These are phyloP conservation scores for Cyberlindnera maclurae DNA, from an alignment of 805 yeast species.

Conservation along the genomic window DNA sequence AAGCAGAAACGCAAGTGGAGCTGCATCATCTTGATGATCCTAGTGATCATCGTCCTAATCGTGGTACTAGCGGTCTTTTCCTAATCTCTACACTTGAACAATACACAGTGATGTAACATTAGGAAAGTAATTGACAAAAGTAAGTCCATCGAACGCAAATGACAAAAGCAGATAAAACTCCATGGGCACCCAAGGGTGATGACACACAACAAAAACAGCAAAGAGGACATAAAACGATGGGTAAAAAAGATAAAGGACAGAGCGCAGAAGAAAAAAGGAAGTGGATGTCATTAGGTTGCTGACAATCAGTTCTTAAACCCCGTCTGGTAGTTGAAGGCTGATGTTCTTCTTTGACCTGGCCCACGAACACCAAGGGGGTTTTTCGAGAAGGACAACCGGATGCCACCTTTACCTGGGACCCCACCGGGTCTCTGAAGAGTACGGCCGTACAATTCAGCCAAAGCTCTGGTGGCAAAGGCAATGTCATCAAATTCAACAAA, in stretches of 20 bases:
- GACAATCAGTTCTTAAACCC: constrained; percentile 10
- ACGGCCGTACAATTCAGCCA: constrained; percentile 90
- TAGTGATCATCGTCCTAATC: constrained; percentile 51
- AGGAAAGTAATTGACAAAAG: neutral
- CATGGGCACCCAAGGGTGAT: too few species aligned
- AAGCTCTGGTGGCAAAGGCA: constrained; percentile 83
- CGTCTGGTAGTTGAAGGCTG: constrained; percentile 20
- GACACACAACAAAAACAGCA: too few species aligned
- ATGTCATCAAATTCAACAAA: constrained; percentile 98
- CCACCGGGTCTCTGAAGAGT: constrained; percentile 78
- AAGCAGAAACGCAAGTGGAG: constrained; percentile 65
- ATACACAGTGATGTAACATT: neutral
- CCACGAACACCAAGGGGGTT: constrained; percentile 97
- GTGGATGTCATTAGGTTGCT: neutral
- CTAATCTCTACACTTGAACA: neutral
- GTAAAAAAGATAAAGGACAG: too few species aligned
- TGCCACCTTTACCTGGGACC: constrained; percentile 79
- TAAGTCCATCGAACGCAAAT: neutral
- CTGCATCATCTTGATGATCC: constrained; percentile 52
- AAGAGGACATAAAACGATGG: too few species aligned
- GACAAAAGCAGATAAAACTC: neutral
- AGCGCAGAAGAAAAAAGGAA: neutral
- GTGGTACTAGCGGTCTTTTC: constrained; percentile 43
- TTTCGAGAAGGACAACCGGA: constrained; percentile 87
- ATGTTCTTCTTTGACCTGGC: constrained; percentile 38